These are phyloP conservation scores for Alternaria viburni DNA, from an alignment of 2,329 filamentous ascomycete species.

Conservation along the genomic window DNA sequence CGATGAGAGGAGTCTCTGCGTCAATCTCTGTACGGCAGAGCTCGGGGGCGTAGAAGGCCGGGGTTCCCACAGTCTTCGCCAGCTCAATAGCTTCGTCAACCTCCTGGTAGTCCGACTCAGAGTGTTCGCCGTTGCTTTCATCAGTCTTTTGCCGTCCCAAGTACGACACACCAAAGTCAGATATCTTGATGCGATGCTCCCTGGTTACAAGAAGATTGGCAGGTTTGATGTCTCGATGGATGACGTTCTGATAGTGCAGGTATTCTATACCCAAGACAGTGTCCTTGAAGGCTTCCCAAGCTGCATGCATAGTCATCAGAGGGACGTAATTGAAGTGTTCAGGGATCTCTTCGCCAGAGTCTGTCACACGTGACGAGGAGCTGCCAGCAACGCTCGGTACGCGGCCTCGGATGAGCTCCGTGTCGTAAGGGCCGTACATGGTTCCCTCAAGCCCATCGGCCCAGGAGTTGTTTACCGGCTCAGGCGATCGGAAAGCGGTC, in stretches of 20 bases:
- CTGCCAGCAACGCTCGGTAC: constrained; percentile 84
- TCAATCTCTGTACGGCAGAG: constrained; percentile 86
- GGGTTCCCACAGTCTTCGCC: constrained; percentile 97
- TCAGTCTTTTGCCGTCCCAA: constrained; percentile 87
- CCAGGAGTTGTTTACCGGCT: constrained; percentile 23
- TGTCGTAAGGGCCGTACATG: constrained; percentile 76
- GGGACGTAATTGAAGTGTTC: constrained; percentile 94
- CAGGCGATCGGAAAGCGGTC: constrained; percentile 41
- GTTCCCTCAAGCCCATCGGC: constrained; percentile 72
- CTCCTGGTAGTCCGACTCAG: constrained; percentile 83
- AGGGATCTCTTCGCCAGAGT: constrained; percentile 64
- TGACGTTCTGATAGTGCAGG: constrained; percentile 64
- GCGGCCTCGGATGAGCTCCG: constrained; percentile 64
- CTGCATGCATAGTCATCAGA: constrained; percentile 84
- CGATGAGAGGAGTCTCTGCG: constrained; percentile 73
- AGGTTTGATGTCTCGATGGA: constrained; percentile 60
- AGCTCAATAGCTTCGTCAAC: constrained; percentile 93
- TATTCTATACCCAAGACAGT: constrained; percentile 94
- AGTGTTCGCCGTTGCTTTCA: constrained; percentile 72
- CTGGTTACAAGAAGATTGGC: constrained; percentile 89
- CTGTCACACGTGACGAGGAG: constrained; percentile 62
- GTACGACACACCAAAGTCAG: constrained; percentile 98
- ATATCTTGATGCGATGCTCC: constrained; percentile 91
- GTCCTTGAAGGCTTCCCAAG: constrained; percentile 85
- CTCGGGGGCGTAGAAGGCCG: constrained; percentile 96